Evolutionary conservation across 768 basidiomycete genomes (phyloP), one percentile per base, ranked within the genome.

Genomic region (Gyrodon lividus): DNA sequence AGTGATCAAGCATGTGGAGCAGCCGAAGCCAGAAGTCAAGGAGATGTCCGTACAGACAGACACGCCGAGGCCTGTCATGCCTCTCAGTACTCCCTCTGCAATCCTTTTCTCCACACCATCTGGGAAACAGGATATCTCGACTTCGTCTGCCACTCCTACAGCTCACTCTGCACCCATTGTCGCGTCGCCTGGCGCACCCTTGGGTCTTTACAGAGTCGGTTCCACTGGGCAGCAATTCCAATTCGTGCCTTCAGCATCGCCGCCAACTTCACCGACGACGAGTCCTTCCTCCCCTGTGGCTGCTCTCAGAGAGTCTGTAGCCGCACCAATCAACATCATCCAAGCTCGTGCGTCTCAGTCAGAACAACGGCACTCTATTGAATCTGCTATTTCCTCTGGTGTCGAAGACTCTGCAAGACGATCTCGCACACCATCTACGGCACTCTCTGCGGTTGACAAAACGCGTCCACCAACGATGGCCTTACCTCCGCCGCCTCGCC

Each of bases 11-110:
- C 60, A 59, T 19, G 24, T 59, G 10, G 67, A 68, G 7, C 68
- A 68, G 17, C 81, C 80, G 10, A 87, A 83, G 64, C 81, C 83
- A 0, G 84, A 89, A 58, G 70, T 81, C 28, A 83, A 75, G 63
- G 90, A 93, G 59, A 87, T 83, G 53, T 87, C 83, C 3, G 82
- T 85, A 30, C 90, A 93, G 71, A 92, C 90, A 1, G 91, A 93
- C 54, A 77, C 78, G 44, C 64, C 70, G 20, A 51, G 61, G 34
- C 69, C 70, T 14, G 45, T 59, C 19, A 55, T 67, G n/a, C 70
- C 74, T 5, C 51, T 67, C 0, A 67, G 71, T 20, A 54, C 67
- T 10, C 58, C 71, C 7, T 49, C 64, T 16, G 61, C 69, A 4
- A 31, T 57, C 33, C 51, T 62, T 7, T 50, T 63, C 16, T 64